Conservation (phyloP, 2,329 filamentous ascomycete species). For the Karstenula rhodostoma region DNA sequence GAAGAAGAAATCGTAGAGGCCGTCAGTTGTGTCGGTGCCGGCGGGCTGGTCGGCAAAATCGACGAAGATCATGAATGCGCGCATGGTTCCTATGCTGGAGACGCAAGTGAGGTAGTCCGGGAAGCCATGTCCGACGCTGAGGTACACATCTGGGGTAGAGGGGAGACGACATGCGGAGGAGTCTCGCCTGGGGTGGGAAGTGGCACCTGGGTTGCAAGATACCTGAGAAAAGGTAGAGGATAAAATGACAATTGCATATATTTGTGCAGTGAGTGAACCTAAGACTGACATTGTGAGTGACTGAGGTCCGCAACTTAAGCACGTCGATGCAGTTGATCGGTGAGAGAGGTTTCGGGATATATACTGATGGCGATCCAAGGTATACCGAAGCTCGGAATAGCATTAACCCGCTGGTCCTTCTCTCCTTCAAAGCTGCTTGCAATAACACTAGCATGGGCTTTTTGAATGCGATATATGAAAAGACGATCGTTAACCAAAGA, state of each 20-base stretch:
- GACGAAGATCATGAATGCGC: slow-evolving; percentile 6
- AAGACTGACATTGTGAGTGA: not conserved
- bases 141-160: slow-evolving; percentile 1
- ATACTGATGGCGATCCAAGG: not conserved
- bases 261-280: not conserved
- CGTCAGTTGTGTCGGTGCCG: slow-evolving; percentile 1
- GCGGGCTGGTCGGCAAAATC: slow-evolving; percentile 8
- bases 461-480: not conserved
- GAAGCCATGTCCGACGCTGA: slow-evolving; percentile 6
- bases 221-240: not conserved
- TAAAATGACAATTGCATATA: not conserved
- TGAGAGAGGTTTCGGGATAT: not conserved
- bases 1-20: slow-evolving; percentile 10
- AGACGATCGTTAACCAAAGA: slow-evolving; percentile 1
- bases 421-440: not conserved
- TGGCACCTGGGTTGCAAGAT: not conserved
- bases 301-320: not conserved
- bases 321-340: not conserved
- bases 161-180: slow-evolving; percentile 3
- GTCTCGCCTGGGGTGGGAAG: not conserved
- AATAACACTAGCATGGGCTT: not conserved
- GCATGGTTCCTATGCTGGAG: slow-evolving; percentile 4
- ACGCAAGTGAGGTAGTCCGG: not conserved
- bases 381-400: not conserved
- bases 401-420: not conserved